Evolutionary conservation across 805 yeast genomes (phyloP), one percentile per base, ranked within the genome.

Genomic region (Barnettozyma sucrosica): DNA sequence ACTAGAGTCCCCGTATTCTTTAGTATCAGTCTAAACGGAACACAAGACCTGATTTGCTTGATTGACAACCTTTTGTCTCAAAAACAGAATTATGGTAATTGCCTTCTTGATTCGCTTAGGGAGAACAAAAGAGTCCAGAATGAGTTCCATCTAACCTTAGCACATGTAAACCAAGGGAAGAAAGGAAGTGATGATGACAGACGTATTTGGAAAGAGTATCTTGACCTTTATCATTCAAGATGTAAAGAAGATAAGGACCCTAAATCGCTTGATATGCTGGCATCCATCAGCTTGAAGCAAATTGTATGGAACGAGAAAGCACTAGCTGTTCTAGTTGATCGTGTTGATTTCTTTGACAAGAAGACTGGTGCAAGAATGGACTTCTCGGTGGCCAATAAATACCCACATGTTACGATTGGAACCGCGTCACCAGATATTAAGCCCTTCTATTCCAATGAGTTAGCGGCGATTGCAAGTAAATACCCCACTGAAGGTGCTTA

Each of bases 331-430:
- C 61, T 71, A 18, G 86, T 80, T 1, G 67, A 68, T 2, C 48
- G 58, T 4, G 13, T 53, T 1, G 34, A 28, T 2, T 51, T 60
- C 26, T 18, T 6, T 5, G 55, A 51, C 9, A 48, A 44, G 32
- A 10, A 8, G 0, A 45, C 46, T 4, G 41, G 46, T 1, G 38
- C 48, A 2, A 53, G 54, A 3, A n/a, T 56, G 1, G 55, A 58
- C n/a, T 44, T 65, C 7, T 40, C 51, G 1, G 63, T 72, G 8
- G 70, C 71, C 0, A 77, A 80, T 48, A 61, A 66, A 45, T 62
- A 64, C 50, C 71, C 84, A 0, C 97, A 90, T 61, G 76, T 89
- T 38, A 90, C 97, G 0, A 58, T 88, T 13, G 96, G 90, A 0
- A 77, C 87, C 0, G 58, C 67, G 2, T 55, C 68, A 1, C 67